phyloP scores from a whole-genome alignment of 1,284 basidiomycete genomes.

The Puccinia sorghi region DNA sequence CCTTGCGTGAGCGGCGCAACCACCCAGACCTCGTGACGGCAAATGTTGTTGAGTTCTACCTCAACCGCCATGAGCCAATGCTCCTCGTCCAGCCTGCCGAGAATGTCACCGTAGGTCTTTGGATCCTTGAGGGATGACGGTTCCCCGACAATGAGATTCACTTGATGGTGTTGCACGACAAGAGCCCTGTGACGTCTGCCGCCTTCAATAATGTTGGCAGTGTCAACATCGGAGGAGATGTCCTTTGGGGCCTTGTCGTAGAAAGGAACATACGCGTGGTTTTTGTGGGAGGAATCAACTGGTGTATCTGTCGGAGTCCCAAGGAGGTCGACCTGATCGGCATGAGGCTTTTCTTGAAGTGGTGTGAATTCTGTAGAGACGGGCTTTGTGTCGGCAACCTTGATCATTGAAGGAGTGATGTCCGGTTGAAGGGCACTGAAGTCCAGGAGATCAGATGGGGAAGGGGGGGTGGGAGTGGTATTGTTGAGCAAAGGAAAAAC shows the following conservation, averaged over 20 bases:
- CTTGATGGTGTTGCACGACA: neutral
- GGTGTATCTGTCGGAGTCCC: no score
- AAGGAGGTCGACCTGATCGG: no score
- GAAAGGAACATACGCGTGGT: neutral
- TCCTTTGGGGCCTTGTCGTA: neutral
- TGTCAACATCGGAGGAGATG: neutral
- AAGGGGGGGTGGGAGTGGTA: no score
- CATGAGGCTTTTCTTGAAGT: no score
- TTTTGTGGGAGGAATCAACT: no score
- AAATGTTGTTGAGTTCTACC: constrained; percentile 6
- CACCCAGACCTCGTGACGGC: neutral
- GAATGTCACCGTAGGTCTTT: neutral
- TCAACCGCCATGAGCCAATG: neutral
- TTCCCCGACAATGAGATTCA: neutral
- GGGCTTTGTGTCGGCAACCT: no score
- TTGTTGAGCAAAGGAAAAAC: neutral
- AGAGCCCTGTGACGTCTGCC: neutral
- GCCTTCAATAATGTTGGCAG: neutral
- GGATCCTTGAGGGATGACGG: neutral
- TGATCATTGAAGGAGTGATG: no score
- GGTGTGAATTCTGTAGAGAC: no score
- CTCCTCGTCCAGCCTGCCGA: neutral
- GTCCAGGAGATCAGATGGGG: no score
- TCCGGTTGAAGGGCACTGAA: no score
- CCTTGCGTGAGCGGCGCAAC: neutral